Evolutionary conservation across 1,139 yeast species (phyloP).

Genomic region (Nakaseomyces sp.): DNA sequence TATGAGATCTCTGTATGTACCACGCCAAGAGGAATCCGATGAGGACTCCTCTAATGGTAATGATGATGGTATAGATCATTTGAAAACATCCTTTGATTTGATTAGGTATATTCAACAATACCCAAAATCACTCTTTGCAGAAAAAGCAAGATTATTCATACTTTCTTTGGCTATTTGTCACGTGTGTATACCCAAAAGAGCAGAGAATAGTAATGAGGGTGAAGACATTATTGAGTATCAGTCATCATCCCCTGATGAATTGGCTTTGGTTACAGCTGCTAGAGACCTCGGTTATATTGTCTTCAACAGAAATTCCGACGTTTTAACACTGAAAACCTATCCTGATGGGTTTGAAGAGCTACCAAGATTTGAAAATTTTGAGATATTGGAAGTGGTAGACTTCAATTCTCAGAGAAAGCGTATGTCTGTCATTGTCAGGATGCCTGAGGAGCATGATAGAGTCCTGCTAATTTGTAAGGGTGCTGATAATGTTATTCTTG

Average conservation of each 20-base stretch:
- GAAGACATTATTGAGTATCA: conserved; percentile 58
- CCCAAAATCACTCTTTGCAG: conserved; percentile 64
- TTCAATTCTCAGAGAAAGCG: conserved; percentile 84
- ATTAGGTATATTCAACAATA: conserved; percentile 59
- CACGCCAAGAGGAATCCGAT: conserved; percentile 7
- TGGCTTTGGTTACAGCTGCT: conserved; percentile 90
- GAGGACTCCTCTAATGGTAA: conserved; percentile 36
- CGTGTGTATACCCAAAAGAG: conserved; percentile 67
- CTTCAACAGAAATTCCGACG: conserved; percentile 52
- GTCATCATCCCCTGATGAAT: conserved; percentile 93
- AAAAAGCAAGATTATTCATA: conserved; percentile 68
- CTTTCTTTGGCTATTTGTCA: conserved; percentile 82
- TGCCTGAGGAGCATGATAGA: conserved; percentile 59
- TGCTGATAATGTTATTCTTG: conserved; percentile 88
- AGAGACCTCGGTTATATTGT: conserved; percentile 86
- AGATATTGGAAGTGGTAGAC: conserved; percentile 71
- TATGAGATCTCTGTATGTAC: conserved; percentile 35
- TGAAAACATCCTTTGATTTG: conserved; percentile 52
- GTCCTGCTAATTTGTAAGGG: conserved; percentile 83
- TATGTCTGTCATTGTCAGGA: conserved; percentile 78
- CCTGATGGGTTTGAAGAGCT: conserved; percentile 69
- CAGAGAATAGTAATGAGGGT: conserved; percentile 33
- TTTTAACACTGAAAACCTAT: conserved; percentile 61
- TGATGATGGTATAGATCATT: conserved; percentile 10
- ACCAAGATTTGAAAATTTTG: conserved; percentile 59